Conservation (phyloP, 2,329 filamentous ascomycete genomes). For the Xylogone sp. region DNA sequence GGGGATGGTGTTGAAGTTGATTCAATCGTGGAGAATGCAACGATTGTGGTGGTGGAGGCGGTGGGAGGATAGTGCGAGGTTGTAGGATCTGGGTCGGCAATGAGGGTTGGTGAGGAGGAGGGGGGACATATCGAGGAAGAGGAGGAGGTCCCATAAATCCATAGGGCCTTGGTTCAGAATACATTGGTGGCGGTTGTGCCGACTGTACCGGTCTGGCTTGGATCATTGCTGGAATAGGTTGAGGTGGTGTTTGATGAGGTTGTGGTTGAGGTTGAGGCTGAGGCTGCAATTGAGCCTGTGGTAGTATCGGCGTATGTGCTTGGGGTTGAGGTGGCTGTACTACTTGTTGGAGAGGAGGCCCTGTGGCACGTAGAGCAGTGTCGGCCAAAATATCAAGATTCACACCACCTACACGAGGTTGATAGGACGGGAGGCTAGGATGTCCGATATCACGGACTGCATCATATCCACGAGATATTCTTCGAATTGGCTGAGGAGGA, state of each 20-base stretch:
- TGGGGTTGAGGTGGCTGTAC: constrained; percentile 3
- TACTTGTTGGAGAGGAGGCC: background rate
- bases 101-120: constrained; percentile 3
- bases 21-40: background rate
- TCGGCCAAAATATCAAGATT: constrained; percentile 11
- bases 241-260: constrained; percentile 3
- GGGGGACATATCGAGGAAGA: background rate
- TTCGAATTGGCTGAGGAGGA: constrained; percentile 7
- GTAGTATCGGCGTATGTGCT: background rate
- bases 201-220: constrained; percentile 5
- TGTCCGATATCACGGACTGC: constrained; percentile 17
- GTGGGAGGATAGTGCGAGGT: constrained; percentile 4
- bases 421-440: constrained; percentile 7
- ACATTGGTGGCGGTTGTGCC: constrained; percentile 3
- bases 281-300: background rate
- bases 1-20: constrained; percentile 1
- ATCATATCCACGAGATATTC: constrained; percentile 15
- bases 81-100: constrained; percentile 1
- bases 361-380: constrained; percentile 1
- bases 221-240: background rate
- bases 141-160: background rate
- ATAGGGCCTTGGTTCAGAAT: background rate
- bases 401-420: constrained; percentile 2
- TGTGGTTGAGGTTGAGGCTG: constrained; percentile 1
- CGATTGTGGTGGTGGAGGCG: constrained; percentile 3